Evolutionary conservation across 2,329 filamentous ascomycete genomes (phyloP).

Genomic region (Diaporthe nobilis): DNA sequence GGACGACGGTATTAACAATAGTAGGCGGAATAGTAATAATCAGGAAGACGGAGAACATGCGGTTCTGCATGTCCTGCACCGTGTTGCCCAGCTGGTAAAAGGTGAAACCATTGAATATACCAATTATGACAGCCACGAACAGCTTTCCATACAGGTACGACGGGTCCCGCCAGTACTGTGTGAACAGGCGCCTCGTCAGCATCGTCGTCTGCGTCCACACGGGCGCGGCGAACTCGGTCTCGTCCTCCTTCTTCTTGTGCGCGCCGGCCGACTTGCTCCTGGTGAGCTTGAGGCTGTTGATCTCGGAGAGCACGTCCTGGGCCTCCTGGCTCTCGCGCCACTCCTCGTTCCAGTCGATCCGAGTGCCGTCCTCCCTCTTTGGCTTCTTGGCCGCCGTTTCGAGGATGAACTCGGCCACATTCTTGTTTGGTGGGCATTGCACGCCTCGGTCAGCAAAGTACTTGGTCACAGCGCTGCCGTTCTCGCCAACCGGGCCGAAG

Average conservation of each 20-base stretch:
- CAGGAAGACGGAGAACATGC: slow-evolving; percentile 83
- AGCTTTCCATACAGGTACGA: slow-evolving; percentile 74
- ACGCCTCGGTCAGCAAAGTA: slow-evolving; percentile 74
- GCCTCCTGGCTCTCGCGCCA: slow-evolving; percentile 55
- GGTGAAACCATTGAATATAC: slow-evolving; percentile 78
- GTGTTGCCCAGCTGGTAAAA: slow-evolving; percentile 74
- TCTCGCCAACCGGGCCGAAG: slow-evolving; percentile 79
- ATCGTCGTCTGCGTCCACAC: slow-evolving; percentile 65
- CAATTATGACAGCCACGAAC: slow-evolving; percentile 41
- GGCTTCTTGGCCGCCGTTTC: slow-evolving; percentile 51
- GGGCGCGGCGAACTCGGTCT: slow-evolving; percentile 73
- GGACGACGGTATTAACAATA: slow-evolving; percentile 83
- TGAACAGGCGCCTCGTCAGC: slow-evolving; percentile 70
- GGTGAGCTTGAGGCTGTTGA: slow-evolving; percentile 58
- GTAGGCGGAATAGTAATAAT: slow-evolving; percentile 81
- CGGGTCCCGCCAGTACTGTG: slow-evolving; percentile 76
- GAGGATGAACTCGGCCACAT: slow-evolving; percentile 78
- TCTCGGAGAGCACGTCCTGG: slow-evolving; percentile 50
- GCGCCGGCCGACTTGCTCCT: slow-evolving; percentile 62
- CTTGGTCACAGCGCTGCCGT: slow-evolving; percentile 65
- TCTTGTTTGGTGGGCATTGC: slow-evolving; percentile 62
- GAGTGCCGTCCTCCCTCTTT: slow-evolving; percentile 62
- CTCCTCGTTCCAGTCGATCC: slow-evolving; percentile 54
- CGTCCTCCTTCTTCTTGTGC: slow-evolving; percentile 47
- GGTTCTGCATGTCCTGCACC: slow-evolving; percentile 75